Base-by-base conservation (phyloP, 2,329 filamentous ascomycete genomes). In the Penicillium sp. region DNA sequence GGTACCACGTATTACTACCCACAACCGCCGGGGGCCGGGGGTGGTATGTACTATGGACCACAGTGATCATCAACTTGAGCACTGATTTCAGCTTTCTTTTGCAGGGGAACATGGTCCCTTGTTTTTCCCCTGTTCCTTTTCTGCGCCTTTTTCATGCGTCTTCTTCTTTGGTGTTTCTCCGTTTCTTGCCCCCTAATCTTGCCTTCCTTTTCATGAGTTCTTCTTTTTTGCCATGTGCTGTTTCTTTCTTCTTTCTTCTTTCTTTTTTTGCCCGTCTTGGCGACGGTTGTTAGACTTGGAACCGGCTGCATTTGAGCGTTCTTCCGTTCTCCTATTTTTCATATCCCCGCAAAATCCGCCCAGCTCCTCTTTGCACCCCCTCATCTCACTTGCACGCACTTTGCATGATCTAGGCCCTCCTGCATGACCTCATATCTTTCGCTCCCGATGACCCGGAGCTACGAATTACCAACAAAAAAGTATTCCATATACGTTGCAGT, bases 11-110 rank as follows among this genome's bases (percentile, higher is more conserved):
- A 80, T 62, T 85, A 82, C 71, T 85, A 77, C 65, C 61, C 85
- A 82, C 62, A 87, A 80, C 69, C 82, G 84, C 69, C 82, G 87
- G 70, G 63, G 7, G 24, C 53, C 22, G 60, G 78, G 65, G 75
- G 74, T 6, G 75, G 50, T 22, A 27, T 81, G 56, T 96, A 89
- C 78, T 96, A 93, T 69, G 60, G 67, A 41, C 60, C 68, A 19
- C 66, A 74, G 61, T 71, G 57, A 69, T 55, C 22, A 31, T 27
- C 36, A n/a, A 35, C 14, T 7, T 54, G 46, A 47, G 35, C 14
- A 16, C 19, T 35, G 37, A 22, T 39, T 27, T 19, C 33, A 19
- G 22, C 35, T 46, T 31, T n/a, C 54, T 18, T 52, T 43, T 40
- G 18, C 44, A 16, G 19, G 11, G 40, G 33, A 41, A 43, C 37